Base-by-base conservation (phyloP, 177 flowering plant genomes). In the Vitis hybrid region DNA sequence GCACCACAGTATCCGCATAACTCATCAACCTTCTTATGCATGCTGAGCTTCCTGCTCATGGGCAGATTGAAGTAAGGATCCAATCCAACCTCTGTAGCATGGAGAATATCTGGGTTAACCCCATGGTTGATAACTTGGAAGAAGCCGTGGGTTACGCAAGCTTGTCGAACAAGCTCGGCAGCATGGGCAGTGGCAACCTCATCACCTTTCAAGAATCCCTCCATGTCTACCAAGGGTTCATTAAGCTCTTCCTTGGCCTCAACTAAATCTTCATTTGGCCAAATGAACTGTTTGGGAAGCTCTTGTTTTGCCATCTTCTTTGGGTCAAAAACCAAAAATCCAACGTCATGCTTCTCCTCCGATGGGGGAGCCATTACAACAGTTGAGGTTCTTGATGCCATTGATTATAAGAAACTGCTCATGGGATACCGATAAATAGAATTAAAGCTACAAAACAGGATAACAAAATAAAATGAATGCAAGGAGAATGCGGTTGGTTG, bases 41-140 rank as follows among this genome's bases (percentile, higher is more conserved):
- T 65, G 1, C 62, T 55, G 14, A 66, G 63, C 66, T 85, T 85
- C 66, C 64, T 59, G 12, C n/a, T 49, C 6, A 75, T 3, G 0
- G 87, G 82, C 0, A 80, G 74, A 62, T 65, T 73, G 57, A 85
- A 85, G 51, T 83, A 70, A 6, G 61, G 51, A 13, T 82, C 82
- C 56, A 80, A 49, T 8, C 76, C 67, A 1, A 74, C 67, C 55
- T 82, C 68, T 3, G 83, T 84, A 0, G 77, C 79, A 0, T 10
- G 10, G 10, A 84, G 71, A 15, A 84, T 70, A 14, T 13, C 10
- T 2, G 63, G 19, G 48, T 84, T 83, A 3, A 86, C 77, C 0
- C 87, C 85, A 66, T 86, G 90, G 64, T 82, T 84, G 14, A 62
- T 73, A 0, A 86, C 83, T 50, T 77, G 86, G 68, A 86, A 86